Percentiles rank a stretch among this genome's conserved stretches.
Conservation (phyloP, 108 stramenopile species). For the Aureococcus anophagefferens region DNA sequence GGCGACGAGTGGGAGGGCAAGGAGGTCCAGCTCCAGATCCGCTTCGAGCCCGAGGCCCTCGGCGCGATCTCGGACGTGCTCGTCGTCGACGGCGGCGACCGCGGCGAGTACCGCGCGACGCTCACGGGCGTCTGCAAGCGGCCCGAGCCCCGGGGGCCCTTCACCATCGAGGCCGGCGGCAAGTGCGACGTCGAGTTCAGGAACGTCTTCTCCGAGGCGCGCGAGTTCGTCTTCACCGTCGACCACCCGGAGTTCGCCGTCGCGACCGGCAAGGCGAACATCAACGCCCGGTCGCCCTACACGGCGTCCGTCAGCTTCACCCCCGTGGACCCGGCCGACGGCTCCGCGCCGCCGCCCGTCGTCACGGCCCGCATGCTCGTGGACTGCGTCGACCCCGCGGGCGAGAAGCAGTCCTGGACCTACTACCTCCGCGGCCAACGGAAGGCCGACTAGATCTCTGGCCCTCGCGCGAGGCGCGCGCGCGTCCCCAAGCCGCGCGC, state of each 20-base stretch:
- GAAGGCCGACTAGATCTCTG: too few relatives aligned
- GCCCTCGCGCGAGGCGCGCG: too few relatives aligned
- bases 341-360: not conserved
- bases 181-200: constrained; percentile 32
- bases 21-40: constrained; percentile 28
- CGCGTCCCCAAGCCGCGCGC: too few relatives aligned
- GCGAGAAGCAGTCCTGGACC: not conserved
- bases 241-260: constrained; percentile 35
- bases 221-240: constrained; percentile 31
- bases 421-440: not conserved
- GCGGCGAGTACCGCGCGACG: constrained; percentile 36
- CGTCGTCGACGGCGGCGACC: constrained; percentile 14
- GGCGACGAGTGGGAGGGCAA: constrained; percentile 39
- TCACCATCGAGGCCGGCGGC: constrained; percentile 13
- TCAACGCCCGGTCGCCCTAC: not conserved
- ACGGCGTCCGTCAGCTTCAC: not conserved
- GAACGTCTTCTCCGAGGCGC: constrained; percentile 36
- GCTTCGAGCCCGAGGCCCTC: constrained; percentile 43
- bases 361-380: not conserved
- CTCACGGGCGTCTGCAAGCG: constrained; percentile 37
- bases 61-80: constrained; percentile 38
- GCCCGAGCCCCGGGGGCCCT: constrained; percentile 43
- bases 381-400: not conserved
- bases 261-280: not conserved
- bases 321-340: not conserved